These are phyloP conservation scores for Radiomyces spectabilis DNA, from an alignment of 192 early-diverging fungal species.

Conservation along the genomic window DNA sequence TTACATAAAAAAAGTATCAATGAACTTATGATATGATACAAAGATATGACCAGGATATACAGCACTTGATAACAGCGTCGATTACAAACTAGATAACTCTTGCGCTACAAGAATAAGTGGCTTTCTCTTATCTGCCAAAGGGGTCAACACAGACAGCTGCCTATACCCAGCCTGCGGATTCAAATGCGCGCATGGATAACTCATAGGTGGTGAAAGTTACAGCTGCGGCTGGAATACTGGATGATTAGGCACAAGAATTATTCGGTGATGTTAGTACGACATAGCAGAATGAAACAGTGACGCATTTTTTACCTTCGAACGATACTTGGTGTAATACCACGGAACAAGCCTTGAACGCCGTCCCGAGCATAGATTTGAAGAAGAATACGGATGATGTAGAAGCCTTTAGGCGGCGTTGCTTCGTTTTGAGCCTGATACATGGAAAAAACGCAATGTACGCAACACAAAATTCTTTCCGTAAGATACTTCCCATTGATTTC, in stretches of 20 bases:
- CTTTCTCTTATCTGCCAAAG: too few relatives aligned
- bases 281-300: not conserved
- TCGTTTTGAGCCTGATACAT: constrained; percentile 53
- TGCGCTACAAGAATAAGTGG: too few relatives aligned
- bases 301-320: constrained; percentile 28
- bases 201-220: constrained; percentile 75
- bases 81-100: too few relatives aligned
- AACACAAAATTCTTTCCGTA: not conserved
- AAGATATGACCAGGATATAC: too few relatives aligned
- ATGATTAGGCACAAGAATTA: constrained; percentile 12
- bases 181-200: constrained; percentile 39
- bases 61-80: too few relatives aligned
- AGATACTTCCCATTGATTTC: too few relatives aligned
- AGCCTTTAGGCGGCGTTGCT: constrained; percentile 48
- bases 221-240: constrained; percentile 69
- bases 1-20: too few relatives aligned
- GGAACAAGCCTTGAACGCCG: constrained; percentile 54
- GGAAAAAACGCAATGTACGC: not conserved
- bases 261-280: not conserved
- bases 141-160: too few relatives aligned
- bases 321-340: constrained; percentile 56
- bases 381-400: constrained; percentile 51
- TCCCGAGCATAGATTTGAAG: constrained; percentile 45
- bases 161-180: too few relatives aligned
- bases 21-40: too few relatives aligned